Percentiles rank a stretch among this genome's conserved stretches.
These are phyloP conservation scores for Malassezia cuniculi DNA, from an alignment of 1,284 basidiomycete genomes.

Conservation along the genomic window DNA sequence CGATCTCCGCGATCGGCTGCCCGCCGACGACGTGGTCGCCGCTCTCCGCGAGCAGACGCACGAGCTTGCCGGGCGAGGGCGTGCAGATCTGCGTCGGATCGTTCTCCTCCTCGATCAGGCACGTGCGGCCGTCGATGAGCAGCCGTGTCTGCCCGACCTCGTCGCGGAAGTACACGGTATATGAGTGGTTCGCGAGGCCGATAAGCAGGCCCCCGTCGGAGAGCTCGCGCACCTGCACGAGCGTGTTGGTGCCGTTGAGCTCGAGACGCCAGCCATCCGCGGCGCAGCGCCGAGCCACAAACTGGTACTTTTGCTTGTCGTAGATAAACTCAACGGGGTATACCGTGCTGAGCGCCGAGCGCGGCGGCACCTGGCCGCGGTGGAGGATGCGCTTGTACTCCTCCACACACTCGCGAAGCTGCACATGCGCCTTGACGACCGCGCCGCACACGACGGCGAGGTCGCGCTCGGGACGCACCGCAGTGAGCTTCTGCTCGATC, in stretches of 20 bases:
- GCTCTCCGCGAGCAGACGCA: slow-evolving; percentile 87
- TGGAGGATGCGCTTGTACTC: slow-evolving; percentile 93
- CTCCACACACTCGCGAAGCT: slow-evolving; percentile 72
- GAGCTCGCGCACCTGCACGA: slow-evolving; percentile 53
- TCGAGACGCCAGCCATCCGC: slow-evolving; percentile 80
- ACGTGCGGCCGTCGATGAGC: slow-evolving; percentile 88
- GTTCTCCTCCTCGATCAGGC: slow-evolving; percentile 97
- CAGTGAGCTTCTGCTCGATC: slow-evolving; percentile 87
- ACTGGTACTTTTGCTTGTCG: slow-evolving; percentile 87
- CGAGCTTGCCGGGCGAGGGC: slow-evolving; percentile 90
- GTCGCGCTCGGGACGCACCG: slow-evolving; percentile 81
- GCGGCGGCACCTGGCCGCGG: slow-evolving; percentile 92
- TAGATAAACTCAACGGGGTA: slow-evolving; percentile 91
- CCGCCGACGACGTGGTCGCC: slow-evolving; percentile 94
- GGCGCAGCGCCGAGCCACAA: slow-evolving; percentile 85
- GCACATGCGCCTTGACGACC: slow-evolving; percentile 89
- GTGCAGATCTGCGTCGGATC: slow-evolving; percentile 94
- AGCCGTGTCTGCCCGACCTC: slow-evolving; percentile 69
- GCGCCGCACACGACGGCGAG: slow-evolving; percentile 83
- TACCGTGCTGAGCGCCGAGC: slow-evolving; percentile 88
- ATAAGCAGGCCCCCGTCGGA: slow-evolving; percentile 91
- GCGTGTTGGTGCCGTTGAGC: slow-evolving; percentile 60
- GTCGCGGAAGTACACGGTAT: slow-evolving; percentile 96
- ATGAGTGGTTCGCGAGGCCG: slow-evolving; percentile 79
- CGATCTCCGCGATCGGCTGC: slow-evolving; percentile 94